Base-by-base conservation (phyloP, 1,139 yeast genomes). In the Geotrichum citri-aurantii region DNA sequence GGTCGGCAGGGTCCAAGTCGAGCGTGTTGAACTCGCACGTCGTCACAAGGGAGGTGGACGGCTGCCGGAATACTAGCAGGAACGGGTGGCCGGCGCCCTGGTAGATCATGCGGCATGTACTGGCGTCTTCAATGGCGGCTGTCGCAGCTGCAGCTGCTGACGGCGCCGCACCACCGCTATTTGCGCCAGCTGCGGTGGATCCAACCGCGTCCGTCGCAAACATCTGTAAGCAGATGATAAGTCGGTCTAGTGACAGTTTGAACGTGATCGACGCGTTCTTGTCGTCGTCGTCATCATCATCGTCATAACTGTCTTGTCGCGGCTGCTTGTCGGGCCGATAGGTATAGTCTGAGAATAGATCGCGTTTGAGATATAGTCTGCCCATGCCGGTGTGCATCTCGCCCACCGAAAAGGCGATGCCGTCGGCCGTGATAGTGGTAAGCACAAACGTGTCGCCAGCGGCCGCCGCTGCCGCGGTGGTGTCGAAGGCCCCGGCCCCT, bases 11-110 rank as follows among this genome's bases (percentile, higher is more conserved):
- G 23, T 65, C 66, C n/a, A 56, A 57, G 19, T 50, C 67, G 63
- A 77, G 81, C 0, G 96, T 88, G 1, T 80, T 73, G 63, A 89
- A 81, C 65, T 87, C 92, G 62, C 90, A 84, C 59, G 82, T 78
- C 65, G 90, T 95, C 48, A 85, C 81, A 64, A 89, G 82, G 55
- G 79, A 71, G 17, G 63, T 59, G 1, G 81, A 78, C 68, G 88
- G 95, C 19, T 44, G 26, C 66, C 86, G 91, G 70, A 88, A 88
- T 27, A 84, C 85, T 24, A 89, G 71, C 1, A 83, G 77, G 59
- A 90, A 81, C 0, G 95, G 92, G 6, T 77, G 68, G 0, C 95
- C 95, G 14, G 77, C 77, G 0, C 89, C 80, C 52, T 75, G 71
- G 63, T 81, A 82, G 3, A 78, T 72, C 50, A 82, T 63, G 1